A percentile compares a stretch with the other conserved stretches of the same genome.
Evolutionary conservation across 306 rosid genomes (phyloP).

Genomic region (Pterocarpus santalinus): DNA sequence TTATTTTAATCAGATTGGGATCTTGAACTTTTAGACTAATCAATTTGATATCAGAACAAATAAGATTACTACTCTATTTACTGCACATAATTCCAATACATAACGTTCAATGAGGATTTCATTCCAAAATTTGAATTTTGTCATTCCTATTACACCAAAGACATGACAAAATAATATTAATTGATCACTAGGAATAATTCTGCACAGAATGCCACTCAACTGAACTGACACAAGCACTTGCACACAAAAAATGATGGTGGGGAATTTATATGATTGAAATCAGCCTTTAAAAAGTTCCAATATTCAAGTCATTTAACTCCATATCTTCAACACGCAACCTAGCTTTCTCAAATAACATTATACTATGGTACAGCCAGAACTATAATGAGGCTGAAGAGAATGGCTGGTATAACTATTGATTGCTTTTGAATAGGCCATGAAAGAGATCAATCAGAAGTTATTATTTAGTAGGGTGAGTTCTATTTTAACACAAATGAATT

Average conservation of each 20-base stretch:
- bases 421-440: slow-evolving; percentile 4
- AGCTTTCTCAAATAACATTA: slow-evolving; percentile 18
- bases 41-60: slow-evolving; percentile 11
- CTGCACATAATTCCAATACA: slow-evolving; percentile 32
- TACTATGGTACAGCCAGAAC: background rate
- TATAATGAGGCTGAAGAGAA: slow-evolving; percentile 5
- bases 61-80: slow-evolving; percentile 6
- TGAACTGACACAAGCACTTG: background rate
- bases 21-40: slow-evolving; percentile 2
- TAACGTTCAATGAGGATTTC: slow-evolving; percentile 12
- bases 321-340: slow-evolving; percentile 11
- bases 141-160: slow-evolving; percentile 7
- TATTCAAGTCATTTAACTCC: slow-evolving; percentile 6
- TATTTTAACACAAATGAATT: slow-evolving; percentile 12
- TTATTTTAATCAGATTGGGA: slow-evolving; percentile 24
- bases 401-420: background rate
- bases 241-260: background rate
- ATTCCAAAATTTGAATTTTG: slow-evolving; percentile 5
- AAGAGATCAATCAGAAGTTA: slow-evolving; percentile 12
- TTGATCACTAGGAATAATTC: slow-evolving; percentile 4
- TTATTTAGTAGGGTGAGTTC: slow-evolving; percentile 8
- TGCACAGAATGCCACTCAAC: background rate
- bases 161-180: background rate
- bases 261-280: slow-evolving; percentile 20
- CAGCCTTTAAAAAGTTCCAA: background rate